Base-by-base conservation (phyloP, 208 protist species). In the Trypanosomatidae sp. region DNA sequence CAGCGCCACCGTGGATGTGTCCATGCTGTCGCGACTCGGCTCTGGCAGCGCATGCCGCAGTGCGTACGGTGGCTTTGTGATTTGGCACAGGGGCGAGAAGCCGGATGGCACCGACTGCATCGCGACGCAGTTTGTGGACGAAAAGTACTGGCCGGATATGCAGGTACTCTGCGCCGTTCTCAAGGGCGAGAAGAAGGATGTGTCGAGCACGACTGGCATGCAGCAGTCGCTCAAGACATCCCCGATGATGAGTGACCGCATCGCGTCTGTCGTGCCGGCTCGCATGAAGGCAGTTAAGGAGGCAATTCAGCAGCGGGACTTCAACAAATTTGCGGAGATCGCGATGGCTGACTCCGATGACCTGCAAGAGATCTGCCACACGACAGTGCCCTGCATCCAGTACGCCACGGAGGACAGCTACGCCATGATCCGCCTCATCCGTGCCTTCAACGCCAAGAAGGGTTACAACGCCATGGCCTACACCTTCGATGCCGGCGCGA, bases 401-500 rank as follows among this genome's bases (percentile, higher is more conserved):
- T 99, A 99, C 89, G 82, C 99, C 39, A 99, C 99, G 44, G 98
- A 99, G 69, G 90, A 93, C 47, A 99, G 98, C 69, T 92, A 98
- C 69, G 85, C 89, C 25, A 94, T 99, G 83, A 98, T 99, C 44
- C 77, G 91, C 25, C 73, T 99, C 15, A 87, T 99, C 17, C 86
- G 95, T 28, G 86, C 85, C 36, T 97, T 95, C 75, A 99, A 99
- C 84, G 83, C 80, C 43, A 77, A 83, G 50, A 88, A 96, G 50
- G 83, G 88, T 30, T 75, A 67, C 47, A 87, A 85, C 43, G 79
- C 86, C 43, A 86, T 96, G 30, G 98, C 94, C n/a, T 99, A 99
- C 90, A 99, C 99, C 17, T 99, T 99, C 81, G 99, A 99, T 80
- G 99, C 99, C 6, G 99, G 99, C 5, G 98, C 99, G 22, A 99